Evolutionary conservation across 2,329 filamentous ascomycete species (phyloP).

Genomic region (Ilyonectria robusta): DNA sequence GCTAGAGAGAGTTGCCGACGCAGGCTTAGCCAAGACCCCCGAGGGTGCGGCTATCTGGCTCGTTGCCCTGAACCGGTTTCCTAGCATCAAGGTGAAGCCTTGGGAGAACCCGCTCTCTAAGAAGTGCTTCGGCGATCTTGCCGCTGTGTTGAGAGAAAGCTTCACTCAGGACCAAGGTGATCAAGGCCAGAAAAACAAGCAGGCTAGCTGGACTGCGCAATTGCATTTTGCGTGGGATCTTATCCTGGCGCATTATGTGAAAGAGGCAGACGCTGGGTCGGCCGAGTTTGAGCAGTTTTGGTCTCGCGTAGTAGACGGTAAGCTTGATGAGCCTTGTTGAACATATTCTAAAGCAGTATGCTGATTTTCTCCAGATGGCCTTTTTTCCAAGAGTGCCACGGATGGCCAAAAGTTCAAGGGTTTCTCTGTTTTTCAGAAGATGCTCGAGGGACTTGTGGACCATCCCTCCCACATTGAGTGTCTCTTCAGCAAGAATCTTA

Average conservation of each 20-base stretch:
- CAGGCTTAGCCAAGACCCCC: conserved; percentile 82
- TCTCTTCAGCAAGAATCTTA: conserved; percentile 87
- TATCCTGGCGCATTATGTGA: conserved; percentile 72
- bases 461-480: conserved; percentile 63
- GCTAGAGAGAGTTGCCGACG: conserved; percentile 72
- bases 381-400: conserved; percentile 87
- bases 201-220: conserved; percentile 83
- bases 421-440: conserved; percentile 87
- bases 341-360: background rate
- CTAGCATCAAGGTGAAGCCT: conserved; percentile 74
- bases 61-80: conserved; percentile 74
- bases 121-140: conserved; percentile 77
- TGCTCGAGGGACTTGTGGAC: conserved; percentile 70
- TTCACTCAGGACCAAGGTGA: conserved; percentile 63
- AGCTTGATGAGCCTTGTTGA: conserved; percentile 49
- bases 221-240: conserved; percentile 91
- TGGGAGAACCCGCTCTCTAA: conserved; percentile 85
- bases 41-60: conserved; percentile 95
- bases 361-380: conserved; percentile 71
- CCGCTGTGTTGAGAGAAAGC: conserved; percentile 85
- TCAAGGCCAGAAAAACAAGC: conserved; percentile 65
- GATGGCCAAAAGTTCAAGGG: conserved; percentile 93
- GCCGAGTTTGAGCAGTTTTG: conserved; percentile 83
- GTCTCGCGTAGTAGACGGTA: conserved; percentile 88
- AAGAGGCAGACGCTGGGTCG: conserved; percentile 53